These are phyloP conservation scores for Cordyceps farinosa DNA, from an alignment of 2,329 filamentous ascomycete genomes.

Conservation along the genomic window DNA sequence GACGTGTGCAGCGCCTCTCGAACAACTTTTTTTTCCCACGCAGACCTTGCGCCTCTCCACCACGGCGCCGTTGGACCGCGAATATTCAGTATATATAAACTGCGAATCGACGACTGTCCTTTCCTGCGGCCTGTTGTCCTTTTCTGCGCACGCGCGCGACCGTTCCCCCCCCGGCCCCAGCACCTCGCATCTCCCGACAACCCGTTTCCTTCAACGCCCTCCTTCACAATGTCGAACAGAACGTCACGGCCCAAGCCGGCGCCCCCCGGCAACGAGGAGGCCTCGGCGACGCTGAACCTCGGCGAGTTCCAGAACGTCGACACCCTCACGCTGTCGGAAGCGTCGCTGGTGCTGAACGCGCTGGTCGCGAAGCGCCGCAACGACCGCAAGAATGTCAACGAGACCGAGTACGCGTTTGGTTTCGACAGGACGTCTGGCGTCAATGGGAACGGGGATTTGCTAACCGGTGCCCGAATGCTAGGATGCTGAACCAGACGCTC, in stretches of 20 bases:
- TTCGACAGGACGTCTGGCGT: too few relatives aligned
- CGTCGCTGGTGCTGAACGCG: slow-evolving; percentile 85
- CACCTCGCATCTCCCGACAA: neutral
- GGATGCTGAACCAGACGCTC: slow-evolving; percentile 79
- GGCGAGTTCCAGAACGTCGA: slow-evolving; percentile 93
- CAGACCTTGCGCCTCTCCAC: slow-evolving; percentile 14
- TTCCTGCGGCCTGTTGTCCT: neutral
- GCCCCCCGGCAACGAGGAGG: slow-evolving; percentile 80
- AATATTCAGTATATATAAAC: neutral
- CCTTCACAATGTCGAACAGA: slow-evolving; percentile 34
- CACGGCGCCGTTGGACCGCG: neutral
- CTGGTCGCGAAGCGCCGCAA: slow-evolving; percentile 76
- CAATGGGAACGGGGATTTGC: neutral
- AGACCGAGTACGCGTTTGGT: slow-evolving; percentile 65
- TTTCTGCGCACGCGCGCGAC: neutral
- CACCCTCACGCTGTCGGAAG: slow-evolving; percentile 88
- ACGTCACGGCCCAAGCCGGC: slow-evolving; percentile 66
- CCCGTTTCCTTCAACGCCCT: neutral
- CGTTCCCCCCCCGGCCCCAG: too few relatives aligned
- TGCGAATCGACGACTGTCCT: neutral
- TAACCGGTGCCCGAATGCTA: slow-evolving; percentile 29
- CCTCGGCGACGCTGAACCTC: slow-evolving; percentile 73
- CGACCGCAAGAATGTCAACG: slow-evolving; percentile 76
- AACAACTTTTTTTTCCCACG: slow-evolving; percentile 6
- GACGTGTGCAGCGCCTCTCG: neutral